These are phyloP conservation scores for Saprolegnia diclina DNA, from an alignment of 352 stramenopile genomes.

Conservation along the genomic window DNA sequence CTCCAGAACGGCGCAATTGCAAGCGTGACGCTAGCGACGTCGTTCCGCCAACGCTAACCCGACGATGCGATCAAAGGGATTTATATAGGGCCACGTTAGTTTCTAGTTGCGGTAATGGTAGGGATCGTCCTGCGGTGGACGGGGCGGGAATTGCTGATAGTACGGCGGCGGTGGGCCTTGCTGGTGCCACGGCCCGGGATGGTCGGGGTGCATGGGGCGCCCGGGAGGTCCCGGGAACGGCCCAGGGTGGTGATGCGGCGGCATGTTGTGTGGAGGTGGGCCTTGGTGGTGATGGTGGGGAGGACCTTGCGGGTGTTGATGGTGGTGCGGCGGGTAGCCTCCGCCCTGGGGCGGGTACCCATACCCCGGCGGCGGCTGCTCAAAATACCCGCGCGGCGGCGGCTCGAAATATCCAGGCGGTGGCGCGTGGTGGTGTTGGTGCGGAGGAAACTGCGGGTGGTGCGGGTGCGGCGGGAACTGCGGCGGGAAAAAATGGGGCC, in stretches of 20 bases:
- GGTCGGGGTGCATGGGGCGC: background rate
- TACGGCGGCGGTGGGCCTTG: background rate
- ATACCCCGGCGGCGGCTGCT: background rate
- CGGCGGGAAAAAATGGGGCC: slow-evolving; percentile 10
- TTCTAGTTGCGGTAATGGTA: slow-evolving; percentile 18
- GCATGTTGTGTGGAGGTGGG: slow-evolving; percentile 27
- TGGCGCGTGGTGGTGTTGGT: slow-evolving; percentile 28
- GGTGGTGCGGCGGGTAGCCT: background rate
- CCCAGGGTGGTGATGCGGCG: slow-evolving; percentile 1
- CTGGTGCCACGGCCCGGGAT: background rate
- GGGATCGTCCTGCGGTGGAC: slow-evolving; percentile 19
- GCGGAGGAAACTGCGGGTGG: slow-evolving; percentile 27
- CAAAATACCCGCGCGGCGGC: background rate
- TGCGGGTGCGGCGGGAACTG: slow-evolving; percentile 25
- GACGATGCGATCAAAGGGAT: background rate
- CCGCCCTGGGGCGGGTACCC: background rate
- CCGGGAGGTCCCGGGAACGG: background rate
- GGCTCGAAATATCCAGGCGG: background rate
- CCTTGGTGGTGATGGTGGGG: slow-evolving; percentile 26
- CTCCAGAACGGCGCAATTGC: slow-evolving; percentile 75
- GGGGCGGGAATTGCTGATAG: slow-evolving; percentile 23
- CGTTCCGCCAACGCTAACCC: slow-evolving; percentile 15
- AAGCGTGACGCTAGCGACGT: slow-evolving; percentile 54
- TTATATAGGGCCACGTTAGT: background rate
- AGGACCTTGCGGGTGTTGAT: slow-evolving; percentile 17